Evolutionary conservation across 129 eudicot species (phyloP), one percentile per base, ranked within the genome.

Genomic region (Artemisia argyi): DNA sequence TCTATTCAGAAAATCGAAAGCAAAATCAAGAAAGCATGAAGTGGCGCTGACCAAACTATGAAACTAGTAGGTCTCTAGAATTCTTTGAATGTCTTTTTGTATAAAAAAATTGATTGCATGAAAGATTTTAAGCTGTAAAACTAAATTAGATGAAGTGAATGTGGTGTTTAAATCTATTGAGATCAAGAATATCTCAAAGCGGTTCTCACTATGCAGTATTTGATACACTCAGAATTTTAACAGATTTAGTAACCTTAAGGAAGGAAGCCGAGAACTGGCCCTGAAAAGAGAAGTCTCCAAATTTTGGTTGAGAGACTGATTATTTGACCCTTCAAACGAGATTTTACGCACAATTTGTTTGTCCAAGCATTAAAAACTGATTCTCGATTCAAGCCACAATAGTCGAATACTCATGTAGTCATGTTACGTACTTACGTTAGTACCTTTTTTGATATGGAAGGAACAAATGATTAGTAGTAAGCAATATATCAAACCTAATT

Each of bases 1-100:
- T 78, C 87, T 7, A 88, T 95, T 61, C 88, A 86, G 85, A 86
- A 66, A 80, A 78, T 83, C 26, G 99, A 90, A 73, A 84, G 80
- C 70, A 19, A 89, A 71, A 83, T 79, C 73, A n/a, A 39, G 65
- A 81, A 59, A 78, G 81, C 11, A 56, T 65, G 12, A 73, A 50
- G 61, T 64, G 64, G 50, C 11, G 70, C 17, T 65, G 44, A 73
- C 66, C 66, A 46, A 65, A 30, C n/a, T n/a, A n/a, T n/a, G n/a
- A n/a, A n/a, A n/a, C 46, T 57, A 3, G 7, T 56, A 3, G 63
- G 53, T 49, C 56, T 59, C 49, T 44, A 47, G 22, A 52, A 13
- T 65, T 19, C 67, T 60, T 18, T 14, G 50, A 53, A 70, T 71
- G 71, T 61, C 47, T 7, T 52, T 68, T 69, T 69, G 70, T 52